Base-by-base conservation (phyloP, 768 basidiomycete species). In the Rhizopogon sp. region DNA sequence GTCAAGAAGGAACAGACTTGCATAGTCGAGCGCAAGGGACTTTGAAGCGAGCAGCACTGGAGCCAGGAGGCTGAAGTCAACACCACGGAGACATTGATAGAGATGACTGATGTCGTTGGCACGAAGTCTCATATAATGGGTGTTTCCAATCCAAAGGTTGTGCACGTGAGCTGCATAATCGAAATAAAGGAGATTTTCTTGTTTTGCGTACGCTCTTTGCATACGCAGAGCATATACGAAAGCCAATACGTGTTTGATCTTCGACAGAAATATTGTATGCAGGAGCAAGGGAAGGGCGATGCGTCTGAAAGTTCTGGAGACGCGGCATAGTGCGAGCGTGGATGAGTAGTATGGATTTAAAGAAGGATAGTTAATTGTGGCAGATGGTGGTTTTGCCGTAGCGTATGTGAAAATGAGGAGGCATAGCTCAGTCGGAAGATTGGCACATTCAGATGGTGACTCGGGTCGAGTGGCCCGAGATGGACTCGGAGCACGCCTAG, bases 221-320 rank as follows among this genome's bases (percentile, higher is more conserved):
- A 64, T 59, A 5, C 59, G 57, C 9, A 77, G 56, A 33, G 71
- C 62, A 45, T 61, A 55, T 37, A 70, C 59, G 63, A 78, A 76
- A n/a, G n/a, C 11, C 6, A 1, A 31, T n/a, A 46, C 1, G n/a
- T 46, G 44, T 3, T 33, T 10, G 10, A 9, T 9, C 1, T 8
- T 33, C 42, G 60, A 53, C 29, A 76, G 65, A 25, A 74, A 53
- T 5, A 78, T 71, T 13, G 71, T 75, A 53, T 72, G 66, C 11
- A 77, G 67, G 46, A 78, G 65, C 50, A 65, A 57, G 39, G 69
- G 73, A 69, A 78, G 75, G 28, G 66, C 60, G 25, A 60, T 60
- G n/a, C 57, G 64, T 13, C 74, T 69, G 25, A 75, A 44, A 25
- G 51, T 50, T 40, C 60, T 62, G 6, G 73, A 77, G 16, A 75